Evolutionary conservation across 2,329 filamentous ascomycete species (phyloP).

Genomic region (Monosporascus cannonballus): DNA sequence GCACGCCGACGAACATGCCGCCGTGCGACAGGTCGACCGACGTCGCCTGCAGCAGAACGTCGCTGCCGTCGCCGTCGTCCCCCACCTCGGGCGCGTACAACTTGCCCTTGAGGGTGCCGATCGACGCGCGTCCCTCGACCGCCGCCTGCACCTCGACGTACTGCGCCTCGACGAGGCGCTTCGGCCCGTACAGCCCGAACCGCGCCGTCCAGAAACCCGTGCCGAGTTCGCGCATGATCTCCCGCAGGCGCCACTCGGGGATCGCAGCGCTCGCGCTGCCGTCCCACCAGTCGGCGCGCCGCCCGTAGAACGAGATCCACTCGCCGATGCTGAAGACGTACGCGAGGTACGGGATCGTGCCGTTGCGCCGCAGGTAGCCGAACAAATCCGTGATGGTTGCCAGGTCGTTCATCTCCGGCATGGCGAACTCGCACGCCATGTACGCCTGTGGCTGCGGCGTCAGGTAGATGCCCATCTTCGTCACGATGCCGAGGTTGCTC

Average conservation of each 20-base stretch:
- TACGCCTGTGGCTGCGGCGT: conserved; percentile 36
- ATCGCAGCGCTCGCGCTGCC: conserved; percentile 35
- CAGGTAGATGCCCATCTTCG: conserved; percentile 45
- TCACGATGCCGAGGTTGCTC: conserved; percentile 47
- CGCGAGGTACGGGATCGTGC: conserved; percentile 34
- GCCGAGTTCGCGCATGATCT: conserved; percentile 34
- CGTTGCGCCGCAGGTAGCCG: conserved; percentile 35
- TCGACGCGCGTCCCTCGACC: conserved; percentile 28
- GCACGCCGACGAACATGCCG: conserved; percentile 29
- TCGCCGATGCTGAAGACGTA: conserved; percentile 41
- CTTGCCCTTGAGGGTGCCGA: conserved; percentile 29
- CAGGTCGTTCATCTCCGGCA: conserved; percentile 39
- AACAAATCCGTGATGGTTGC: conserved; percentile 39
- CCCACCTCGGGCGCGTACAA: conserved; percentile 30
- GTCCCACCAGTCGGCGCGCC: conserved; percentile 36
- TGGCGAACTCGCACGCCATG: conserved; percentile 39
- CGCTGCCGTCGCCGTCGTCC: conserved; percentile 9
- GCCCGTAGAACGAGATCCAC: conserved; percentile 36
- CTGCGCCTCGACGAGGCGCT: conserved; percentile 35
- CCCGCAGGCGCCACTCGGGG: conserved; percentile 37
- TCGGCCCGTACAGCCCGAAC: conserved; percentile 38
- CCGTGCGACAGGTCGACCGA: conserved; percentile 27
- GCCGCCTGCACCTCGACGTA: conserved; percentile 34
- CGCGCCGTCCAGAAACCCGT: conserved; percentile 38
- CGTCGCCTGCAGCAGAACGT: conserved; percentile 30